Evolutionary conservation across 169 alveolate species (phyloP).

Genomic region (Plasmodium knowlesi): DNA sequence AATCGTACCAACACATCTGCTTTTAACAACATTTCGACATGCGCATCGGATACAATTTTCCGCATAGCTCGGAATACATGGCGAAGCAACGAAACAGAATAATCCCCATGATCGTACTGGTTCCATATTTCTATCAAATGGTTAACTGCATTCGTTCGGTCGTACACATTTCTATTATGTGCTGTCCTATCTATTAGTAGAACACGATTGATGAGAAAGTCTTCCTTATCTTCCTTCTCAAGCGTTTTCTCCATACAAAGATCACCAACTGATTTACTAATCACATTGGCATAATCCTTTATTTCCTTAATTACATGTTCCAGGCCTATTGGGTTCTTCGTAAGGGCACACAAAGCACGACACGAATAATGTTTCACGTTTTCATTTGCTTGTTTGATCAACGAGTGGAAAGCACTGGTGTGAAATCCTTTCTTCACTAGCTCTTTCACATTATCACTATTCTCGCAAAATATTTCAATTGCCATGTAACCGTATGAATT

Average conservation of each 20-base stretch:
- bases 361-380: slow-evolving; percentile 65
- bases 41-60: slow-evolving; percentile 88
- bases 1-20: slow-evolving; percentile 81
- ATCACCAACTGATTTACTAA: slow-evolving; percentile 69
- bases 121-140: slow-evolving; percentile 87
- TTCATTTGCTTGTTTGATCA: slow-evolving; percentile 47
- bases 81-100: slow-evolving; percentile 80
- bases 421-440: slow-evolving; percentile 46
- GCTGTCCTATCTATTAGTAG: slow-evolving; percentile 87
- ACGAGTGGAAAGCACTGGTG: slow-evolving; percentile 22
- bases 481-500: slow-evolving; percentile 82
- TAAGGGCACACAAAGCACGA: slow-evolving; percentile 71
- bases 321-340: slow-evolving; percentile 41
- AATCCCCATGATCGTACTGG: slow-evolving; percentile 84
- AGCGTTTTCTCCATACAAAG: slow-evolving; percentile 19
- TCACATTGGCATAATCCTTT: slow-evolving; percentile 56
- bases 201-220: slow-evolving; percentile 79
- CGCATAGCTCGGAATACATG: slow-evolving; percentile 88
- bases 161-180: slow-evolving; percentile 84
- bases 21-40: slow-evolving; percentile 83
- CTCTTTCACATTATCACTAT: slow-evolving; percentile 40
- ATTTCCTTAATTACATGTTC: slow-evolving; percentile 20
- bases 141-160: slow-evolving; percentile 81
- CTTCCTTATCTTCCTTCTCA: slow-evolving; percentile 75
- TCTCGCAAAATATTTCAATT: slow-evolving; percentile 76